Evolutionary conservation across 805 yeast species (phyloP).

Genomic region (Kluyveromyces lactis): DNA sequence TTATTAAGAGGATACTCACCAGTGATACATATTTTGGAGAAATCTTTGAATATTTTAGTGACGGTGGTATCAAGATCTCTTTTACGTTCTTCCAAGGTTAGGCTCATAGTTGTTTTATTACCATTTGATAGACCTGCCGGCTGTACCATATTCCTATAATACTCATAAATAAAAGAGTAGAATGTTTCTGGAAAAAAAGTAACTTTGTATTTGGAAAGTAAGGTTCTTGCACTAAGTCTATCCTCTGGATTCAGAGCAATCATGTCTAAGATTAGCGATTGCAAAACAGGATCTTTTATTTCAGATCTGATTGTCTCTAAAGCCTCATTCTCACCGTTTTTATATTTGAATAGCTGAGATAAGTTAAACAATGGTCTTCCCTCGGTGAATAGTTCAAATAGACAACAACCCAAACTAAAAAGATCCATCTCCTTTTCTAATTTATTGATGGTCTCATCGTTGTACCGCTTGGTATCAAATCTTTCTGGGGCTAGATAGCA

Average conservation of each 20-base stretch:
- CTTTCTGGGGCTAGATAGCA: conserved; percentile 96
- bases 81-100: conserved; percentile 13
- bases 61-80: conserved; percentile 30
- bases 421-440: conserved; percentile 69
- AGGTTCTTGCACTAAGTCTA: conserved; percentile 47
- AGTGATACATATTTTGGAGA: conserved; percentile 33
- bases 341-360: conserved; percentile 79
- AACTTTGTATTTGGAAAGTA: conserved; percentile 43
- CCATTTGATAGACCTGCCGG: conserved; percentile 14
- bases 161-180: conserved; percentile 62
- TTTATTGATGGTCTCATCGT: conserved; percentile 7
- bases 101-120: conserved; percentile 12
- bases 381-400: conserved; percentile 81
- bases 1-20: conserved; percentile 13
- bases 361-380: conserved; percentile 82
- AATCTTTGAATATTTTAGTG: conserved; percentile 50
- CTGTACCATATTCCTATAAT: conserved; percentile 38
- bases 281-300: conserved; percentile 41
- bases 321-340: conserved; percentile 59
- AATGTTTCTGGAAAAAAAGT: conserved; percentile 59
- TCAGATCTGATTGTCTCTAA: conserved; percentile 25
- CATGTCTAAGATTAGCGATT: conserved; percentile 53
- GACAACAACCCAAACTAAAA: conserved; percentile 76
- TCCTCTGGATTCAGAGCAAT: conserved; percentile 52
- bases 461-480: conserved; percentile 34